phyloP scores from a whole-genome alignment of 345 rosid genomes.

The Cardamine chenopodiifolia region DNA sequence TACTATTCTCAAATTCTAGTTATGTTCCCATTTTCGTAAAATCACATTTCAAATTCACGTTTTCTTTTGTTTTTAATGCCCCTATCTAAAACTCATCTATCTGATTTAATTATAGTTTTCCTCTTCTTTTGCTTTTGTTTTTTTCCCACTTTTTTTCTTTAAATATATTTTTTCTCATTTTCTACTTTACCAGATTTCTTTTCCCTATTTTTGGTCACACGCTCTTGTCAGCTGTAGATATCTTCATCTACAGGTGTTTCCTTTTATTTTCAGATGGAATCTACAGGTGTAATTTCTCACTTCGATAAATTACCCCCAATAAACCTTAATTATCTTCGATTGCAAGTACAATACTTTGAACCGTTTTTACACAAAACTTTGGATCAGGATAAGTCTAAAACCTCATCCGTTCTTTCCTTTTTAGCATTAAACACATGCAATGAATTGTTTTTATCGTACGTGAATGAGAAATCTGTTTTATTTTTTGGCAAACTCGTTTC shows the following conservation, averaged over 20 bases:
- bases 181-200: background rate
- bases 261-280: constrained; percentile 37
- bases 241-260: constrained; percentile 37
- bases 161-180: background rate
- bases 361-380: background rate
- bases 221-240: constrained; percentile 40
- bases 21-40: too few relatives aligned
- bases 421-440: background rate
- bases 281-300: constrained; percentile 28
- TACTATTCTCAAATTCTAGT: too few relatives aligned
- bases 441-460: background rate
- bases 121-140: background rate
- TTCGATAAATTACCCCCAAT: background rate
- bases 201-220: constrained; percentile 28
- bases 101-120: constrained; percentile 3
- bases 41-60: too few relatives aligned
- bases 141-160: background rate
- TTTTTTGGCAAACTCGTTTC: background rate
- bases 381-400: background rate
- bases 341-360: background rate
- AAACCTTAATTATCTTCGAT: background rate
- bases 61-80: too few relatives aligned
- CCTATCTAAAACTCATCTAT: constrained; percentile 33
- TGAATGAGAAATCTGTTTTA: background rate
- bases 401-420: background rate